Conservation (phyloP, 306 rosid species). For the Senna tora region DNA sequence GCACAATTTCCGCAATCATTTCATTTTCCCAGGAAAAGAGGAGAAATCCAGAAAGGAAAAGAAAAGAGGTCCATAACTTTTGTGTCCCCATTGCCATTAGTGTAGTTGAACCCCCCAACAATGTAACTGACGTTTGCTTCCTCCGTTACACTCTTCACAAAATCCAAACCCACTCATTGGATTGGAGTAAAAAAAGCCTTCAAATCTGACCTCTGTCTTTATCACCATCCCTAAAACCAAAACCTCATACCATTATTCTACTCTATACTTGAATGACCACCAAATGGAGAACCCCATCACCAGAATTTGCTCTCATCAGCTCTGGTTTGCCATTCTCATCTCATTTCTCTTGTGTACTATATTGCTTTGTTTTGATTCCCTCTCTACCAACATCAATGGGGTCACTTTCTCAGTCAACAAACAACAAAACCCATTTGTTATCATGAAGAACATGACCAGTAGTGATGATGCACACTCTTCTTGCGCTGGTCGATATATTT, state of each 20-base stretch:
- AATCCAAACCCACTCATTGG: neutral
- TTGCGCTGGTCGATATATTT: slow-evolving; percentile 67
- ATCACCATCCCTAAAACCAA: neutral
- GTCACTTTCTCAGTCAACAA: slow-evolving; percentile 35
- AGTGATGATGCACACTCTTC: slow-evolving; percentile 42
- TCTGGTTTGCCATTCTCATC: slow-evolving; percentile 52
- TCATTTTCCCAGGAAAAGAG: neutral
- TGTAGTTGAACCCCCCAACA: neutral
- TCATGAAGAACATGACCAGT: slow-evolving; percentile 27
- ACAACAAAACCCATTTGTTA: slow-evolving; percentile 24
- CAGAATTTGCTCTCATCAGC: slow-evolving; percentile 43
- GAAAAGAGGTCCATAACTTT: neutral
- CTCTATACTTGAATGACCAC: neutral
- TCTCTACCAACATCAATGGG: slow-evolving; percentile 36
- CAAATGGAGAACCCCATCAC: slow-evolving; percentile 48
- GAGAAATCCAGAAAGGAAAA: too few species aligned
- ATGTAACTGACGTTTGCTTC: slow-evolving; percentile 6
- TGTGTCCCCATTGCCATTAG: neutral
- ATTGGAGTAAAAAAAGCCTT: neutral
- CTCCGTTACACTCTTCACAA: neutral
- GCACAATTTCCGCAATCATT: too few species aligned
- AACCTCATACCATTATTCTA: neutral
- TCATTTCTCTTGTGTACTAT: slow-evolving; percentile 48
- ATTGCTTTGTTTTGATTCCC: slow-evolving; percentile 47
- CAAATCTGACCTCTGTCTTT: slow-evolving; percentile 6